Conservation (phyloP, 495 filamentous ascomycete genomes). For the Penicillium soppii region DNA sequence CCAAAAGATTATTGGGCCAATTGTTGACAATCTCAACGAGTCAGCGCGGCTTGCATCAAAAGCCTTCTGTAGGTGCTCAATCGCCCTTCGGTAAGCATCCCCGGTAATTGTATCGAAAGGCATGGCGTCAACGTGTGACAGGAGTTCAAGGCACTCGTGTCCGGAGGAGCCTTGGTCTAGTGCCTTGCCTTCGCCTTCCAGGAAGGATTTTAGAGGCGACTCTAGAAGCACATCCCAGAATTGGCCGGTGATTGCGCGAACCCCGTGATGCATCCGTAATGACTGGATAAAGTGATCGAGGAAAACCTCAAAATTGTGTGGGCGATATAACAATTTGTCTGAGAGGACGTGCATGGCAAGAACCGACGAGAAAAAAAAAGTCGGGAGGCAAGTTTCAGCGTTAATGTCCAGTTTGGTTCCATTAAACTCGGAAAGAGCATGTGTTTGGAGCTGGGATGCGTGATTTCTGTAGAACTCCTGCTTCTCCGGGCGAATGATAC, state of each 20-base stretch:
- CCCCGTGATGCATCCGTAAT: conserved; percentile 44
- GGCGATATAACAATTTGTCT: conserved; percentile 32
- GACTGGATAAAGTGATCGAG: conserved; percentile 42
- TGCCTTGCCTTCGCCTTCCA: conserved; percentile 3
- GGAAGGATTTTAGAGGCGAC: conserved; percentile 11
- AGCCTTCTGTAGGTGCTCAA: not conserved
- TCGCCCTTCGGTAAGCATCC: not conserved
- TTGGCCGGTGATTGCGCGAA: conserved; percentile 28
- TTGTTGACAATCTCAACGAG: not conserved
- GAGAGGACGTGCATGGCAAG: conserved; percentile 48
- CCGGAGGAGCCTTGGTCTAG: conserved; percentile 1
- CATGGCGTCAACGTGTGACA: not conserved
- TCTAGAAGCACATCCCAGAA: conserved; percentile 22
- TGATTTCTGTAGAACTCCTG: conserved; percentile 38
- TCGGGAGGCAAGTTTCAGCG: conserved; percentile 37
- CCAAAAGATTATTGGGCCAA: conserved; percentile 30
- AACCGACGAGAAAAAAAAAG: conserved; percentile 49
- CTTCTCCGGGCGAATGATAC: conserved; percentile 26
- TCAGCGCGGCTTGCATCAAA: not conserved
- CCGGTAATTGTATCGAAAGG: not conserved
- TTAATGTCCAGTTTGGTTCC: conserved; percentile 16
- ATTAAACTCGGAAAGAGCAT: conserved; percentile 47
- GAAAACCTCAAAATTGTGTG: conserved; percentile 25
- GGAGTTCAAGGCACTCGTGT: not conserved
- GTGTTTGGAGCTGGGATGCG: conserved; percentile 49